Percentiles rank a stretch among this genome's conserved stretches.
Conservation (phyloP, 1,139 yeast genomes). For the Suhomyces bokatorum region DNA sequence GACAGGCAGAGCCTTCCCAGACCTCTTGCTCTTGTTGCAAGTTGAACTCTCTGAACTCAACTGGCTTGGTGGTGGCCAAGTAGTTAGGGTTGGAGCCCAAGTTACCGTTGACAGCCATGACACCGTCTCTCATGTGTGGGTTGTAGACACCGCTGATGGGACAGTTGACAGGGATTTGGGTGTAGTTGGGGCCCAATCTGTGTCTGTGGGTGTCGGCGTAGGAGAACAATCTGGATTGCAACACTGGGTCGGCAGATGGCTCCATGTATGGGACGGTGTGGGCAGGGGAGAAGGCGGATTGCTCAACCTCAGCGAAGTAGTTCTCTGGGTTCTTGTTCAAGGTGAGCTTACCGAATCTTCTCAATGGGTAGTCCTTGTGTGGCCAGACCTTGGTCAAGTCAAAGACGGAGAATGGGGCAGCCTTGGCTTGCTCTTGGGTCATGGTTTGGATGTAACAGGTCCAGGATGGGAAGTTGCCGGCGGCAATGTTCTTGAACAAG, state of each 20-base stretch:
- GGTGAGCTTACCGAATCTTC: conserved; percentile 69
- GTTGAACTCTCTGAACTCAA: conserved; percentile 46
- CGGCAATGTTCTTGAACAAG: conserved; percentile 56
- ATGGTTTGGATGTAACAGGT: conserved; percentile 68
- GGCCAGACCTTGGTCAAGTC: conserved; percentile 85
- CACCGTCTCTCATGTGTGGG: conserved; percentile 84
- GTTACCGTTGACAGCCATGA: conserved; percentile 81
- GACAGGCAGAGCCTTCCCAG: conserved; percentile 86
- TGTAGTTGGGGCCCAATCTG: conserved; percentile 66
- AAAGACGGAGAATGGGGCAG: conserved; percentile 56
- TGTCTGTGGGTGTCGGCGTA: conserved; percentile 80
- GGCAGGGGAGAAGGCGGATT: conserved; percentile 80
- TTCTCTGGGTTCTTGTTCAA: conserved; percentile 74
- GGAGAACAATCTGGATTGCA: conserved; percentile 81
- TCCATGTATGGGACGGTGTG: conserved; percentile 84
- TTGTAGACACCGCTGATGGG: conserved; percentile 54
- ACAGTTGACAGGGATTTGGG: conserved; percentile 74
- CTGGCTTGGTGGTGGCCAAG: conserved; percentile 58
- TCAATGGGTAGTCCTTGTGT: conserved; percentile 70
- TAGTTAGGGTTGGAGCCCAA: conserved; percentile 84
- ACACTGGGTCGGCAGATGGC: conserved; percentile 83
- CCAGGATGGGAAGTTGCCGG: conserved; percentile 64
- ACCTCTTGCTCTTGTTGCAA: conserved; percentile 71
- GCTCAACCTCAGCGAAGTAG: conserved; percentile 81
- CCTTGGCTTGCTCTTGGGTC: conserved; percentile 70